Percentiles rank a stretch among this genome's conserved stretches.
These are phyloP conservation scores for Yarrowia hollandica DNA, from an alignment of 805 yeast species.

Conservation along the genomic window DNA sequence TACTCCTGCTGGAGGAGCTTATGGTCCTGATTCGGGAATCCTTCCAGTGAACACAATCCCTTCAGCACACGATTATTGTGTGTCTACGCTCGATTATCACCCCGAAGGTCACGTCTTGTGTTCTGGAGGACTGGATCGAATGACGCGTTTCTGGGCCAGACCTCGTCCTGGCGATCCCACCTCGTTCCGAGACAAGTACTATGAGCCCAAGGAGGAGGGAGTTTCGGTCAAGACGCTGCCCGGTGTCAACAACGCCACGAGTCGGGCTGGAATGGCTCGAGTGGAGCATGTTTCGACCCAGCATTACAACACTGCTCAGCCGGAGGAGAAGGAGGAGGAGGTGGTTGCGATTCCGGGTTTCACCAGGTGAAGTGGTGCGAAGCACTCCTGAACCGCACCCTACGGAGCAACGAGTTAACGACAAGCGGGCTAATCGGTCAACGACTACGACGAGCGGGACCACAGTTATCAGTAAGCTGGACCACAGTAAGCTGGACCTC, in stretches of 20 bases:
- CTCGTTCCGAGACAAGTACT: slow-evolving; percentile 78
- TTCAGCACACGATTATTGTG: slow-evolving; percentile 90
- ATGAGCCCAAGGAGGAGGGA: slow-evolving; percentile 53
- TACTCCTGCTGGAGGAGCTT: slow-evolving; percentile 30
- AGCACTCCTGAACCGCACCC: no score
- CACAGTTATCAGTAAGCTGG: no score
- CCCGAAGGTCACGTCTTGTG: slow-evolving; percentile 90
- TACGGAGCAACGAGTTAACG: no score
- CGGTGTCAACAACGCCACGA: slow-evolving; percentile 24
- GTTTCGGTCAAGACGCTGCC: slow-evolving; percentile 29
- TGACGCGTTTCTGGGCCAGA: slow-evolving; percentile 92
- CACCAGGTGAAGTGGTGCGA: background rate
- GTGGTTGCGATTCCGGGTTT: slow-evolving; percentile 19
- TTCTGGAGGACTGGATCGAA: slow-evolving; percentile 91
- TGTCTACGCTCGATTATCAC: slow-evolving; percentile 86
- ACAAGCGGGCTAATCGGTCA: no score
- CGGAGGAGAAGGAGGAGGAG: slow-evolving; percentile 1
- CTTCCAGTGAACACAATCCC: slow-evolving; percentile 56
- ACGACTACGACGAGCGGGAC: no score
- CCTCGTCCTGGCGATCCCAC: slow-evolving; percentile 86
- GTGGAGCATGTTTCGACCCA: slow-evolving; percentile 20
- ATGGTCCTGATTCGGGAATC: slow-evolving; percentile 38
- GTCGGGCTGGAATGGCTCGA: slow-evolving; percentile 12
- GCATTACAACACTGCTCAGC: slow-evolving; percentile 17
- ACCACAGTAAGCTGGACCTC: no score